These are phyloP conservation scores for Paramecium caudatum DNA, from an alignment of 73 alveolate genomes.

Conservation along the genomic window DNA sequence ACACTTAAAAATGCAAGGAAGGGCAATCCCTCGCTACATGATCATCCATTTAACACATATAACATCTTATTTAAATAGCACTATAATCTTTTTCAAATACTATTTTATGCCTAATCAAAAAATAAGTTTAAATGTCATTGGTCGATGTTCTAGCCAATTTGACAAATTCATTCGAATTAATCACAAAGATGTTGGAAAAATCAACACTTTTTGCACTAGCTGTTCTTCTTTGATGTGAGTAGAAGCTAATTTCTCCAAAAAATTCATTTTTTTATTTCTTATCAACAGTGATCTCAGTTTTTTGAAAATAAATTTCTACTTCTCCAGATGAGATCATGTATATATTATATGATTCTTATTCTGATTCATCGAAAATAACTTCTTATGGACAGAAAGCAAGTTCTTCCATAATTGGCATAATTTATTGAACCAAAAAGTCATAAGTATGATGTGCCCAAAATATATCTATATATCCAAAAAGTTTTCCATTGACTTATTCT, in stretches of 20 bases:
- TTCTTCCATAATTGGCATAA: conserved; percentile 30
- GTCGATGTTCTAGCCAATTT: neutral
- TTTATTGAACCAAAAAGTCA: neutral
- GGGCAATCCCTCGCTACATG: conserved; percentile 62
- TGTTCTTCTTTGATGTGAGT: conserved; percentile 69
- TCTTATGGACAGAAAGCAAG: conserved; percentile 76
- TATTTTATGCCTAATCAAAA: conserved; percentile 25
- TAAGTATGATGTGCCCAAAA: conserved; percentile 41
- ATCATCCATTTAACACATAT: conserved; percentile 58
- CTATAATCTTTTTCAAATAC: conserved; percentile 59
- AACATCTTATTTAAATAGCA: conserved; percentile 26
- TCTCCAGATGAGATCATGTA: conserved; percentile 78
- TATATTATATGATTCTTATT: conserved; percentile 60
- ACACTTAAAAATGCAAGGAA: conserved; percentile 59
- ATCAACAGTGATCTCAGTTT: conserved; percentile 70
- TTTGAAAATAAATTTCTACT: conserved; percentile 72
- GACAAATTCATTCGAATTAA: neutral
- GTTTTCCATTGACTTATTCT: conserved; percentile 56
- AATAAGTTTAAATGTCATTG: conserved; percentile 4
- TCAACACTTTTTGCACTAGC: conserved; percentile 80
- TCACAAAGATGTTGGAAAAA: conserved; percentile 73
- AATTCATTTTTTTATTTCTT: conserved; percentile 75
- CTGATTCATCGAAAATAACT: conserved; percentile 77
- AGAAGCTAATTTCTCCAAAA: conserved; percentile 86
- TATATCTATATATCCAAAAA: conserved; percentile 42